These are phyloP conservation scores for Arthrocladium fulminans DNA, from an alignment of 2,329 filamentous ascomycete genomes.

Conservation along the genomic window DNA sequence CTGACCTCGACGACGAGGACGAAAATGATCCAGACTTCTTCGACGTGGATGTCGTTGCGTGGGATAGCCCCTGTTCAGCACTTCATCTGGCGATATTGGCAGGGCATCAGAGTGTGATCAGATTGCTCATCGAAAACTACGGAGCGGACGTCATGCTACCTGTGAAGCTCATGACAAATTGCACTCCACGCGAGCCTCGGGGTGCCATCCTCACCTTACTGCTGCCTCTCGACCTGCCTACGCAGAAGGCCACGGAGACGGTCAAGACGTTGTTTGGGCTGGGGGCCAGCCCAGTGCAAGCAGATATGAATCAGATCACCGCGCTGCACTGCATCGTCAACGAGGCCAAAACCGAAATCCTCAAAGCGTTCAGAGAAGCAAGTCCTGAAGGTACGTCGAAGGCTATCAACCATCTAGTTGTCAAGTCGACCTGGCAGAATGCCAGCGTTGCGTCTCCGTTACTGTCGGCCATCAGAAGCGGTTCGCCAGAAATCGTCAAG, in stretches of 20 bases:
- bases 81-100: conserved; percentile 70
- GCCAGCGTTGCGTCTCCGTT: conserved; percentile 43
- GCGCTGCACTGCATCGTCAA: conserved; percentile 57
- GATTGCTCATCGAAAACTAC: conserved; percentile 60
- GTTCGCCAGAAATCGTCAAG: conserved; percentile 45
- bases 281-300: conserved; percentile 65
- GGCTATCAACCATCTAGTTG: conserved; percentile 57
- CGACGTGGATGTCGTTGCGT: conserved; percentile 67
- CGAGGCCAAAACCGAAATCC: conserved; percentile 37
- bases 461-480: conserved; percentile 48
- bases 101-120: conserved; percentile 61
- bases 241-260: conserved; percentile 57
- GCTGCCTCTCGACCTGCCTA: conserved; percentile 56
- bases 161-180: conserved; percentile 50
- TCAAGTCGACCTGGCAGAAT: conserved; percentile 30
- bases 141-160: conserved; percentile 70
- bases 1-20: conserved; percentile 43
- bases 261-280: conserved; percentile 55
- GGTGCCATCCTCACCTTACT: conserved; percentile 61
- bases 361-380: conserved; percentile 46
- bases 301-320: conserved; percentile 56
- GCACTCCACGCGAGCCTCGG: conserved; percentile 37
- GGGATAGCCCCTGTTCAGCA: conserved; percentile 66
- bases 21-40: conserved; percentile 67
- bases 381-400: conserved; percentile 48